These are phyloP conservation scores for Coemansia furcata DNA, from an alignment of 192 early-diverging fungal species.

Conservation along the genomic window DNA sequence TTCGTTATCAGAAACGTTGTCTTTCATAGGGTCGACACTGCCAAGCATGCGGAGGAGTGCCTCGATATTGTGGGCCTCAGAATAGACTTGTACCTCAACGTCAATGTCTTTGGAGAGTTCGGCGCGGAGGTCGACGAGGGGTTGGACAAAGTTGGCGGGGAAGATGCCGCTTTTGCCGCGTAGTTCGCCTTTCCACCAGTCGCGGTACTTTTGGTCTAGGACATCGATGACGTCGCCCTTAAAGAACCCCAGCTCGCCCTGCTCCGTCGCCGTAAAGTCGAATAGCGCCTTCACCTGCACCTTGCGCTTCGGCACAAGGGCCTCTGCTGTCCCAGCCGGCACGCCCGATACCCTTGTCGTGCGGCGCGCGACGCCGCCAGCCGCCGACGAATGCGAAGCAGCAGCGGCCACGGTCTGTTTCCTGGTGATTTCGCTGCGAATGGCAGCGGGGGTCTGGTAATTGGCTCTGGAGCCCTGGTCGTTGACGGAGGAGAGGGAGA, in stretches of 20 bases:
- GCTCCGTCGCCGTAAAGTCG: constrained; percentile 87
- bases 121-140: constrained; percentile 60
- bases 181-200: constrained; percentile 98
- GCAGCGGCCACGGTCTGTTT: constrained; percentile 38
- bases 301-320: constrained; percentile 43
- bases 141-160: constrained; percentile 94
- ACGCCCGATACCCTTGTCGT: constrained; percentile 22
- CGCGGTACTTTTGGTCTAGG: constrained; percentile 89
- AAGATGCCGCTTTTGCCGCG: constrained; percentile 90
- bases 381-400: not conserved
- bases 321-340: constrained; percentile 20
- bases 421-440: constrained; percentile 49
- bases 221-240: constrained; percentile 89
- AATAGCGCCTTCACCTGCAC: constrained; percentile 90
- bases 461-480: constrained; percentile 4
- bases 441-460: constrained; percentile 39
- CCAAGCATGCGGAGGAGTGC: constrained; percentile 71
- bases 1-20: constrained; percentile 88
- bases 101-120: constrained; percentile 59
- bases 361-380: constrained; percentile 14
- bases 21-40: constrained; percentile 72
- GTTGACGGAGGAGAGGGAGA: constrained; percentile 71
- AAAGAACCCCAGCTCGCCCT: constrained; percentile 86
- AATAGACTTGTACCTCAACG: constrained; percentile 66
- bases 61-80: constrained; percentile 72